Conservation (phyloP, 768 basidiomycete species). For the Mycena floridula region DNA sequence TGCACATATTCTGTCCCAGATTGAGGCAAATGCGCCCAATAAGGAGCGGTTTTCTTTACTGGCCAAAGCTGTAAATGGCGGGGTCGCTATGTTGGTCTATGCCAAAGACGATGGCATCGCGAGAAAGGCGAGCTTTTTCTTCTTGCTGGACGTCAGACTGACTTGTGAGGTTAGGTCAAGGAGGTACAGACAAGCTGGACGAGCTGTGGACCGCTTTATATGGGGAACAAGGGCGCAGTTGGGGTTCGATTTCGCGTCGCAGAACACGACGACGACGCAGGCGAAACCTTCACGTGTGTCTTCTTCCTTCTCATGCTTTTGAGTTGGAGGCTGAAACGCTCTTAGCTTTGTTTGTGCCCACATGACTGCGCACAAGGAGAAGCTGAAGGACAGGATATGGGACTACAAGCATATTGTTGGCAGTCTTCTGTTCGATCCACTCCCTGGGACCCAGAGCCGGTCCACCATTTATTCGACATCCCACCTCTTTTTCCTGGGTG, state of each 20-base stretch:
- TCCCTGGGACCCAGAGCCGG: slow-evolving; percentile 28
- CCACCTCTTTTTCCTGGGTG: slow-evolving; percentile 90
- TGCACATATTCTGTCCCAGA: slow-evolving; percentile 66
- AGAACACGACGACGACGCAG: slow-evolving; percentile 44
- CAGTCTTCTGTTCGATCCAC: slow-evolving; percentile 69
- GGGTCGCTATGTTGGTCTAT: slow-evolving; percentile 85
- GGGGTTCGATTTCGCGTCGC: slow-evolving; percentile 15
- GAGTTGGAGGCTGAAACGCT: slow-evolving; percentile 2
- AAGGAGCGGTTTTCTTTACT: slow-evolving; percentile 75
- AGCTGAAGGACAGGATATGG: slow-evolving; percentile 57
- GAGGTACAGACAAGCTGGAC: slow-evolving; percentile 75
- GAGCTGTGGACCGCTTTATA: slow-evolving; percentile 61
- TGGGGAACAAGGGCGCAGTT: slow-evolving; percentile 75
- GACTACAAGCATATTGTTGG: slow-evolving; percentile 82
- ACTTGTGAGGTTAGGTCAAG: too few relatives aligned
- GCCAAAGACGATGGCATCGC: slow-evolving; percentile 66
- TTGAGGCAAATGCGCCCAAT: slow-evolving; percentile 64
- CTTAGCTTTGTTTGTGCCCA: slow-evolving; percentile 88
- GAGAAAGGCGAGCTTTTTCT: too few relatives aligned
- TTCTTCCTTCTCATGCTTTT: slow-evolving; percentile 1
- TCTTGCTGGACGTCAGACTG: too few relatives aligned
- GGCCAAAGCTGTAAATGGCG: slow-evolving; percentile 77
- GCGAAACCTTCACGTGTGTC: slow-evolving; percentile 85
- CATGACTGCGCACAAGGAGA: slow-evolving; percentile 74
- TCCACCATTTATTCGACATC: slow-evolving; percentile 79